Base-by-base conservation (phyloP, 2,329 filamentous ascomycete species). In the Pseudocercospora crystallina region DNA sequence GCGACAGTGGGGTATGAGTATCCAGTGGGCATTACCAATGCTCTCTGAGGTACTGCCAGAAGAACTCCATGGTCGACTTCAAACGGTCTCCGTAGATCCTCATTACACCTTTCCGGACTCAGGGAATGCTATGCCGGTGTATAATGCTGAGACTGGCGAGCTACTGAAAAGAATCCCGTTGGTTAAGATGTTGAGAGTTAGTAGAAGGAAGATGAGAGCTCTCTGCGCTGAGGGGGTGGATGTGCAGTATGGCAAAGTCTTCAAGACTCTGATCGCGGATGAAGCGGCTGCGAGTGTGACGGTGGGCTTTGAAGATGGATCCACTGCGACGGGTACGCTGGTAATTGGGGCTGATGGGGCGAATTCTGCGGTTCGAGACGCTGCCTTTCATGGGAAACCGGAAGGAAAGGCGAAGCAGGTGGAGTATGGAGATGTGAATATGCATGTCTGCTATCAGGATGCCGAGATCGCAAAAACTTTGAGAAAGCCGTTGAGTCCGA, bases 1-100 rank as follows among this genome's bases (percentile, higher is more conserved):
- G 15, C 51, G 58, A 53, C 59, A 61, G 37, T 63, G 59, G 59
- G 53, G 49, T 29, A 58, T 62, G 52, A 45, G 45, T 42, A 43
- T 50, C 15, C 56, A 52, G 34, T 59, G 47, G 56, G 58, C 31
- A 43, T 41, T 52, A 34, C 56, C 42, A 47, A 39, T 46, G 35
- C 53, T 51, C 36, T 42, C 30, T 37, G 33, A 45, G 29, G 43
- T 49, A 34, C 49, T 63, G 4, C 54, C 59, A 12, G 14, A 43
- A 3, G 38, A 63, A 8, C 38, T 63, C 5, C 32, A 12, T 12
- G 30, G 37, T 8, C 48, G 57, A 13, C 46, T 61, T 3, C 46
- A 56, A 4, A 49, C 53, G 32, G 45, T 54, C 29, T 54, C 51
- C 5, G 56, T 61, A 13, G 54, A 63, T n/a, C 54, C 54, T 8